phyloP scores from a whole-genome alignment of 148 eudicot genomes.

The Arbutus unedo region DNA sequence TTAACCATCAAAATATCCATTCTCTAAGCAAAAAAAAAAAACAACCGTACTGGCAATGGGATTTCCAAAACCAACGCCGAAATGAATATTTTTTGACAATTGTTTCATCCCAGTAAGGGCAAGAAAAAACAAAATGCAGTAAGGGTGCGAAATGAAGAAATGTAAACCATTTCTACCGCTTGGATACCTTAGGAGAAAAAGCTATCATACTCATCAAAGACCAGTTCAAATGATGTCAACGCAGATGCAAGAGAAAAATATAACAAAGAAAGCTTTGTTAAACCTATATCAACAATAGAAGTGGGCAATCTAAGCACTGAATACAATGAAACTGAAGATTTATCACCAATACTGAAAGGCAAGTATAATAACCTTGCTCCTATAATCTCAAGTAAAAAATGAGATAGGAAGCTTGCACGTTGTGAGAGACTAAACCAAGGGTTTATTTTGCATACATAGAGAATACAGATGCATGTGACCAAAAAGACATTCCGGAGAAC shows the following conservation, averaged over 20 bases:
- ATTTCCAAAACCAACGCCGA: neutral
- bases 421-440: neutral
- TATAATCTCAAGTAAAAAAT: conserved; percentile 5
- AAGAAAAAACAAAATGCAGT: neutral
- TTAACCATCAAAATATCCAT: neutral
- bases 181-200: neutral
- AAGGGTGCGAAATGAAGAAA: neutral
- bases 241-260: neutral
- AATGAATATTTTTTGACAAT: neutral
- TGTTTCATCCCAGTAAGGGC: neutral
- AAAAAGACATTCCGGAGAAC: neutral
- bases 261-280: neutral
- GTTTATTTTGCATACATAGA: neutral
- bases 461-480: neutral
- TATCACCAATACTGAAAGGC: neutral
- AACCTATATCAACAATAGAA: neutral
- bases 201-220: neutral
- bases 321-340: neutral
- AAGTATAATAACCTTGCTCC: neutral
- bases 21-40: neutral
- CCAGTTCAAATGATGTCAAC: conserved; percentile 5
- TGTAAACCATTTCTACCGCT: neutral
- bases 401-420: neutral
- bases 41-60: neutral
- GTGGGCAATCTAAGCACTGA: neutral